phyloP scores from a whole-genome alignment of 2,329 filamentous ascomycete species.

The Coleophoma crateriformis region DNA sequence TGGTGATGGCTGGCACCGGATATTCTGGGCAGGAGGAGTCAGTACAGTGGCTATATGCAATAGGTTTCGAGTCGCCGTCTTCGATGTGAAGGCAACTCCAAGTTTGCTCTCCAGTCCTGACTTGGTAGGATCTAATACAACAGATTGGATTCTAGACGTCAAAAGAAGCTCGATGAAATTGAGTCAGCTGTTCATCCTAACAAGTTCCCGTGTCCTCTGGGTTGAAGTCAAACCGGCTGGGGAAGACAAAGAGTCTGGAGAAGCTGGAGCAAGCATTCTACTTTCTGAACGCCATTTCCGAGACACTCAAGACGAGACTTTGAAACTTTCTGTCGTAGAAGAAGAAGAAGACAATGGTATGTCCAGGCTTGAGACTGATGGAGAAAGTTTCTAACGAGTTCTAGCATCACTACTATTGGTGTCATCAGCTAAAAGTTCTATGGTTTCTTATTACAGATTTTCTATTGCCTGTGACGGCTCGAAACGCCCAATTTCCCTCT shows the following conservation, averaged over 20 bases:
- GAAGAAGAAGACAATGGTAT: constrained; percentile 16
- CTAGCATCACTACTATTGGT: constrained; percentile 11
- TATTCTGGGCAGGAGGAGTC: constrained; percentile 40
- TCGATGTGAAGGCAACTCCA: constrained; percentile 18
- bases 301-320: constrained; percentile 28
- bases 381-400: background rate
- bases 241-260: constrained; percentile 6
- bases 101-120: constrained; percentile 12
- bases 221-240: constrained; percentile 18
- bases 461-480: background rate
- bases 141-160: constrained; percentile 53
- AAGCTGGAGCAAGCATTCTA: constrained; percentile 23
- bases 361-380: background rate
- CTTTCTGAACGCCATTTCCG: constrained; percentile 41
- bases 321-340: constrained; percentile 32
- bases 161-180: constrained; percentile 39
- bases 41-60: constrained; percentile 40
- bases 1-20: constrained; percentile 39
- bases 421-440: constrained; percentile 13
- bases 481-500: constrained; percentile 8
- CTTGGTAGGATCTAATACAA: constrained; percentile 9
- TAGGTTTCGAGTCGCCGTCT: constrained; percentile 25
- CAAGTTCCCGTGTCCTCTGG: constrained; percentile 24
- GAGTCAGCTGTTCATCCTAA: constrained; percentile 53
- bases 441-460: constrained; percentile 24